These are phyloP conservation scores for Discostella stelligera DNA, from an alignment of 352 stramenopile genomes.

Conservation along the genomic window DNA sequence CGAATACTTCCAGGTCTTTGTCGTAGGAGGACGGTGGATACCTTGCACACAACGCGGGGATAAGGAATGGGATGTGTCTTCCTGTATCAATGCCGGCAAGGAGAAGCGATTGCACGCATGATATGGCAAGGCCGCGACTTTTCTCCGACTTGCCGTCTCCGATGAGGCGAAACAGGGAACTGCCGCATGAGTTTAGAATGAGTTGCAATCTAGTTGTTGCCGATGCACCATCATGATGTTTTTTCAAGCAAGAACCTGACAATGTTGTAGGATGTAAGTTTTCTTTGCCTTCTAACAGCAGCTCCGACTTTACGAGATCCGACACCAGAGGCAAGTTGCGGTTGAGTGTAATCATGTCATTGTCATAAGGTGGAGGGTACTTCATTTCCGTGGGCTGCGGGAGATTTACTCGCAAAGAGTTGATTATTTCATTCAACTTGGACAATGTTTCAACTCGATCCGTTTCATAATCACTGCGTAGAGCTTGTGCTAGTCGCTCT, in stretches of 20 bases:
- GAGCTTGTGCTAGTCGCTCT: slow-evolving; percentile 34
- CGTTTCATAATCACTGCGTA: slow-evolving; percentile 21
- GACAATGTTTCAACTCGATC: slow-evolving; percentile 32
- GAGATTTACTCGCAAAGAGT: slow-evolving; percentile 2
- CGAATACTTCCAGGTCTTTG: slow-evolving; percentile 76
- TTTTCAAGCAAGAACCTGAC: neutral
- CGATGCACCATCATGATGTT: slow-evolving; percentile 7
- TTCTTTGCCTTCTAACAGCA: slow-evolving; percentile 15
- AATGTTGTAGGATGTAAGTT: neutral
- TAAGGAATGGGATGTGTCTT: slow-evolving; percentile 61
- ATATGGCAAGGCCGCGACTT: slow-evolving; percentile 44
- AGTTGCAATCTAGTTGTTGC: slow-evolving; percentile 39
- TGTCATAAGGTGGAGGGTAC: slow-evolving; percentile 44
- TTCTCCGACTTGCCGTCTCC: slow-evolving; percentile 46
- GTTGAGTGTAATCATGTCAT: slow-evolving; percentile 26
- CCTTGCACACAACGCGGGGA: slow-evolving; percentile 57
- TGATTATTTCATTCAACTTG: slow-evolving; percentile 35
- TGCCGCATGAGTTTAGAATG: slow-evolving; percentile 50
- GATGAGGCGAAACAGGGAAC: slow-evolving; percentile 47
- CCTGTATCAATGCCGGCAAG: slow-evolving; percentile 39
- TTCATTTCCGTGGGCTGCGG: slow-evolving; percentile 22
- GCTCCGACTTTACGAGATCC: slow-evolving; percentile 37
- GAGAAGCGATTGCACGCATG: slow-evolving; percentile 41
- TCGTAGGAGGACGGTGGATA: slow-evolving; percentile 50
- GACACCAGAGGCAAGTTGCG: slow-evolving; percentile 42